A percentile compares a stretch with the other conserved stretches of the same genome.
phyloP scores from a whole-genome alignment of 345 rosid species.

The Pistacia atlantica region DNA sequence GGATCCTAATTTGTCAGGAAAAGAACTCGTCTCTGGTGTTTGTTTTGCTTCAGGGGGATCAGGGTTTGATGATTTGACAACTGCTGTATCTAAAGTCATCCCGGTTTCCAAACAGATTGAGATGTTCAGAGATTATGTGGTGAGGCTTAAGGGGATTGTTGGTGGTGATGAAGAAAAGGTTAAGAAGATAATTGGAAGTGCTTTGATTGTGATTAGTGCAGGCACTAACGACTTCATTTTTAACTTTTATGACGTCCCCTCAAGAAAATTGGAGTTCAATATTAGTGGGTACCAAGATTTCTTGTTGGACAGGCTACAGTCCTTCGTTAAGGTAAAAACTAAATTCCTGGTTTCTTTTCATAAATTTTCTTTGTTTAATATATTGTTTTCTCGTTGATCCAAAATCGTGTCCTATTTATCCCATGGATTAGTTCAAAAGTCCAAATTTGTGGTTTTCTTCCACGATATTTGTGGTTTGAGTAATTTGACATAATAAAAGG shows the following conservation, averaged over 20 bases:
- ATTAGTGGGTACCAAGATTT: constrained; percentile 52
- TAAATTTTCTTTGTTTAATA: too few relatives aligned
- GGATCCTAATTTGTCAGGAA: constrained; percentile 33
- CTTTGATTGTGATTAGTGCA: constrained; percentile 58
- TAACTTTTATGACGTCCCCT: constrained; percentile 47
- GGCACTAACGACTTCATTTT: constrained; percentile 60
- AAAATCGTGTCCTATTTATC: too few relatives aligned
- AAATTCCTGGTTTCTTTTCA: too few relatives aligned
- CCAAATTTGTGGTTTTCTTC: too few relatives aligned
- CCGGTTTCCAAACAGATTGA: constrained; percentile 45
- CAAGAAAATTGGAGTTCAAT: constrained; percentile 37
- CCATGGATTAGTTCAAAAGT: too few relatives aligned
- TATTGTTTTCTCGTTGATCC: too few relatives aligned
- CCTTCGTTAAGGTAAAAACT: constrained; percentile 47
- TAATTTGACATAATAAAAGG: too few relatives aligned
- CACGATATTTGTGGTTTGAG: too few relatives aligned
- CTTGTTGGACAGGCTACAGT: constrained; percentile 32
- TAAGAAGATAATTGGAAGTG: constrained; percentile 33
- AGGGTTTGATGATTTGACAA: constrained; percentile 52
- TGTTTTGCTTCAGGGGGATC: constrained; percentile 51
- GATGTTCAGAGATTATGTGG: constrained; percentile 38
- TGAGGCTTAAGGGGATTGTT: constrained; percentile 33
- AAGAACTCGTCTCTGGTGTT: constrained; percentile 43
- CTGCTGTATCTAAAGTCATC: constrained; percentile 20
- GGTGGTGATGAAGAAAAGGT: constrained; percentile 51